Evolutionary conservation across 192 early-diverging fungal species (phyloP).

Genomic region (Chytriomyces sp.): DNA sequence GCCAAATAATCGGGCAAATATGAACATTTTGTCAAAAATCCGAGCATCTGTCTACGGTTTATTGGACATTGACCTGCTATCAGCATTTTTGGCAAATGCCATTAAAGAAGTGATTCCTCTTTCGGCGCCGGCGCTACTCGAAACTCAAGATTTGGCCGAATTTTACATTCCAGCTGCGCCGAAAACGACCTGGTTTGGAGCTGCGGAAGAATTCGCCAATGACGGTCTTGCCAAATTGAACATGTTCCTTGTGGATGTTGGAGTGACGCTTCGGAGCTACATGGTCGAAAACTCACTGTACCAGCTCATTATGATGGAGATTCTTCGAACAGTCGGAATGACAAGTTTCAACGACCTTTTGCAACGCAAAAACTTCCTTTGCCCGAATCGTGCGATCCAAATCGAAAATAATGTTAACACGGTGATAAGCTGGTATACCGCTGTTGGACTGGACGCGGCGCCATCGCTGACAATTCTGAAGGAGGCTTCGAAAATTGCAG

Average conservation of each 20-base stretch:
- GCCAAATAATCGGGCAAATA: constrained; percentile 55
- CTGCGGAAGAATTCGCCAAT: constrained; percentile 40
- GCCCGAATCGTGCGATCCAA: constrained; percentile 91
- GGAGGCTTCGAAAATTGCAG: not conserved
- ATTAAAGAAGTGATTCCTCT: constrained; percentile 89
- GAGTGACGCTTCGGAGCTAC: constrained; percentile 84
- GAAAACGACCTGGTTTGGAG: constrained; percentile 78
- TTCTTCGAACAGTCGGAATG: constrained; percentile 84
- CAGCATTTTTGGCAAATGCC: constrained; percentile 58
- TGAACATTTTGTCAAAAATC: constrained; percentile 74
- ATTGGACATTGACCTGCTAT: not conserved
- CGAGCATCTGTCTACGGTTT: constrained; percentile 50
- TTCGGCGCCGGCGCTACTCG: constrained; percentile 89
- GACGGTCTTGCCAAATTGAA: constrained; percentile 82
- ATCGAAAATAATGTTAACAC: constrained; percentile 92
- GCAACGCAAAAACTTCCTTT: constrained; percentile 87
- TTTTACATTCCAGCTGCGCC: constrained; percentile 71
- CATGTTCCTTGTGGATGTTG: constrained; percentile 81
- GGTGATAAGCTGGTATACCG: constrained; percentile 93
- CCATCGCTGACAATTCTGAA: not conserved
- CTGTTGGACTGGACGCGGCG: constrained; percentile 60
- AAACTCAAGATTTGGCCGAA: constrained; percentile 83
- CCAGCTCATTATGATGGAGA: constrained; percentile 82
- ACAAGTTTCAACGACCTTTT: constrained; percentile 87
- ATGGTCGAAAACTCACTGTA: constrained; percentile 78